Evolutionary conservation across 352 stramenopile species (phyloP).

Genomic region (Globisporangium alternatum): DNA sequence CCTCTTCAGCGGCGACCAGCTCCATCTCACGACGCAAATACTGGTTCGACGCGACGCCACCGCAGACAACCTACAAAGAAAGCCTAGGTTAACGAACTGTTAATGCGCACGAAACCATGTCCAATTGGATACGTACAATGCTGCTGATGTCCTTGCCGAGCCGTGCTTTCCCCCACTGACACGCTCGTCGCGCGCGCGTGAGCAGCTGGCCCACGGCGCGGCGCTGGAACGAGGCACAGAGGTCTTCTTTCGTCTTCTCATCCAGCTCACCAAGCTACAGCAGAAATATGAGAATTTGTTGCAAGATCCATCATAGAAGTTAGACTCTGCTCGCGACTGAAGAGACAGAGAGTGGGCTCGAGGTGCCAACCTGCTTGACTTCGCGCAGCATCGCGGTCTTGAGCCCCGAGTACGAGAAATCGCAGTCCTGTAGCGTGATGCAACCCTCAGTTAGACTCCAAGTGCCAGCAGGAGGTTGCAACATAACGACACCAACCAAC

Average conservation of each 20-base stretch:
- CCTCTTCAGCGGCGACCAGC: constrained; percentile 44
- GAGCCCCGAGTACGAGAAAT: constrained; percentile 98
- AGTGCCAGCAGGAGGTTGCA: neutral
- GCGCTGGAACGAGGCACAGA: constrained; percentile 94
- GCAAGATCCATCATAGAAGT: neutral
- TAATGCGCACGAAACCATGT: neutral
- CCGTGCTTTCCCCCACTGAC: constrained; percentile 71
- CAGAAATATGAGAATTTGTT: constrained; percentile 20
- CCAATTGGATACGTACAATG: constrained; percentile 50
- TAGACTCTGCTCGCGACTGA: neutral
- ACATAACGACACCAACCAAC: constrained; percentile 18
- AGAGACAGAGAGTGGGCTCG: neutral
- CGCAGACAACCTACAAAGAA: constrained; percentile 87
- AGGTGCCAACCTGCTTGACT: constrained; percentile 45
- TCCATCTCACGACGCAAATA: constrained; percentile 90
- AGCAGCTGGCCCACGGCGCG: constrained; percentile 56
- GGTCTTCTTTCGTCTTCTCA: constrained; percentile 67
- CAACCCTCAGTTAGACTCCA: neutral
- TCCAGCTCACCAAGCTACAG: constrained; percentile 50
- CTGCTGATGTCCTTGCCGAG: constrained; percentile 50
- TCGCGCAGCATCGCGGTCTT: constrained; percentile 95
- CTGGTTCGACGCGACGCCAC: constrained; percentile 96
- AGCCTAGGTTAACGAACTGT: neutral
- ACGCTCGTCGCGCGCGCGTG: constrained; percentile 85
- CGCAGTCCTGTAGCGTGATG: constrained; percentile 73